A percentile compares a stretch with the other conserved stretches of the same genome.
Conservation (phyloP, 2,329 filamentous ascomycete genomes). For the Fusarium duplospermum region DNA sequence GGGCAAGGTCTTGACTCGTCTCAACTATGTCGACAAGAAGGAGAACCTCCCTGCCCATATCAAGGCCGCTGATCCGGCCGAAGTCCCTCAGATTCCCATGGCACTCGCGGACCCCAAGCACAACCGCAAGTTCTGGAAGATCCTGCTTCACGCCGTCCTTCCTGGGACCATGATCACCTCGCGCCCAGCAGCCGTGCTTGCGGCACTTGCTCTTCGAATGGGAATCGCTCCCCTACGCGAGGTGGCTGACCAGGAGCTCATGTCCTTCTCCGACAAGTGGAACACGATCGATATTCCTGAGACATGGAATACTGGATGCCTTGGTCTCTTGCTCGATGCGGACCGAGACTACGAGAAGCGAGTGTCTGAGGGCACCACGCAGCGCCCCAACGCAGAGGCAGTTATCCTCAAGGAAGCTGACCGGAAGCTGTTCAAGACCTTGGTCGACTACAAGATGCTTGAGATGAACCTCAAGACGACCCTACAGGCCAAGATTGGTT, state of each 20-base stretch:
- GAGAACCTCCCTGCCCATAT: slow-evolving; percentile 59
- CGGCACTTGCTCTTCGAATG: slow-evolving; percentile 60
- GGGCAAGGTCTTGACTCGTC: slow-evolving; percentile 58
- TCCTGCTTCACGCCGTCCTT: slow-evolving; percentile 60
- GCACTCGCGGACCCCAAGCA: slow-evolving; percentile 52
- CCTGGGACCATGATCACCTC: slow-evolving; percentile 60
- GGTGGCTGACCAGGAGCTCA: slow-evolving; percentile 55
- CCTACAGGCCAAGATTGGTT: slow-evolving; percentile 56
- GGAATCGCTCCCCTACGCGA: slow-evolving; percentile 56
- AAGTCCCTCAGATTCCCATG: slow-evolving; percentile 58
- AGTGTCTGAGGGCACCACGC: slow-evolving; percentile 37
- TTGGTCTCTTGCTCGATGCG: slow-evolving; percentile 60
- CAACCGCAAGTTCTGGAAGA: slow-evolving; percentile 57
- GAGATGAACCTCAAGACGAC: slow-evolving; percentile 59
- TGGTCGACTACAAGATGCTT: slow-evolving; percentile 60
- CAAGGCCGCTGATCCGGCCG: slow-evolving; percentile 41
- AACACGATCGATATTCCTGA: slow-evolving; percentile 60
- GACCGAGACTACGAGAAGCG: slow-evolving; percentile 51
- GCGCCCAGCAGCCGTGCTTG: slow-evolving; percentile 59
- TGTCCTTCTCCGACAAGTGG: slow-evolving; percentile 57
- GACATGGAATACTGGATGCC: slow-evolving; percentile 60
- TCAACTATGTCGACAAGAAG: slow-evolving; percentile 56
- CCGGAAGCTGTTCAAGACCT: slow-evolving; percentile 54
- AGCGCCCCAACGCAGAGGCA: slow-evolving; percentile 11
- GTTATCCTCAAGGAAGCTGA: slow-evolving; percentile 52